Conservation (phyloP, 2,329 filamentous ascomycete genomes). For the Colletotrichum graminicola region DNA sequence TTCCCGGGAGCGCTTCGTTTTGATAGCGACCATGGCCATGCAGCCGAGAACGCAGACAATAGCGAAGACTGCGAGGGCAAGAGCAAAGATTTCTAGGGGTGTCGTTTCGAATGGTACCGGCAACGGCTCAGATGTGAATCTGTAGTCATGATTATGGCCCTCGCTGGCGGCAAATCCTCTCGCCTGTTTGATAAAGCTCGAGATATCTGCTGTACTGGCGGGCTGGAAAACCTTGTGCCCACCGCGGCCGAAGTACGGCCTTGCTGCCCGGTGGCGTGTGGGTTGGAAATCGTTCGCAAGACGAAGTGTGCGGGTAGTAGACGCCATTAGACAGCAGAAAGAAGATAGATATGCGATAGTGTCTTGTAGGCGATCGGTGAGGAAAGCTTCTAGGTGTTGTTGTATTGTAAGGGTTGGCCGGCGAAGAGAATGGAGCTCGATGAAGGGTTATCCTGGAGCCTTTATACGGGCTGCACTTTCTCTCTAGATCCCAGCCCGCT, state of each 20-base stretch:
- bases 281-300: not conserved
- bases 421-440: not conserved
- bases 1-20: slow-evolving; percentile 2
- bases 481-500: too few relatives aligned
- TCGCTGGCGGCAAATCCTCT: not conserved
- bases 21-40: slow-evolving; percentile 47
- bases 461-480: not conserved
- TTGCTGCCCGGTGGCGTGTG: not conserved
- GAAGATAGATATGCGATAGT: not conserved
- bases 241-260: not conserved
- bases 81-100: slow-evolving; percentile 51
- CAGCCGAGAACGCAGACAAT: slow-evolving; percentile 50
- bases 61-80: slow-evolving; percentile 50
- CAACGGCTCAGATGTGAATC: not conserved
- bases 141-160: not conserved
- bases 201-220: not conserved
- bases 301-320: not conserved
- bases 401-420: not conserved
- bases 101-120: slow-evolving; percentile 43
- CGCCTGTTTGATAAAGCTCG: slow-evolving; percentile 10
- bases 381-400: not conserved
- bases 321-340: not conserved
- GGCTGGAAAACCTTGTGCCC: not conserved
- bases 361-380: not conserved
- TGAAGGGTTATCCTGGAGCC: not conserved